phyloP scores from a whole-genome alignment of 768 basidiomycete genomes.

The Mycena maculata region DNA sequence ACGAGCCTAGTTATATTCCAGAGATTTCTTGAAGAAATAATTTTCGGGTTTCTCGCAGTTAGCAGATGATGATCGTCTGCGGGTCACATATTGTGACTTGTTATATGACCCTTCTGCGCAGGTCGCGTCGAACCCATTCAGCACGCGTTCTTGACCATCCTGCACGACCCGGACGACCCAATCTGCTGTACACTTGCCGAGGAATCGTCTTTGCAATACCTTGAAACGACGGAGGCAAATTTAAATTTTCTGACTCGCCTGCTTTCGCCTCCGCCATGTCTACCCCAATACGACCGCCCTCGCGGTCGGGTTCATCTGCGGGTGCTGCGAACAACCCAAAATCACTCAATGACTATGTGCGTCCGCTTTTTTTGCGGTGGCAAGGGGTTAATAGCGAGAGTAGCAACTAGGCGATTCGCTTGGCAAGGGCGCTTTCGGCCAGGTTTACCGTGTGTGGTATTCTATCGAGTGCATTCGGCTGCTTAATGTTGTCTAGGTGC shows the following conservation, averaged over 20 bases:
- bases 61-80: too few species aligned
- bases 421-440: constrained; percentile 97
- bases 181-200: too few species aligned
- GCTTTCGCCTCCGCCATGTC: constrained; percentile 39
- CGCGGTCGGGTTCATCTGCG: constrained; percentile 41
- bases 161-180: too few species aligned
- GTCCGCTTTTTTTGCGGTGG: constrained; percentile 38
- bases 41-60: too few species aligned
- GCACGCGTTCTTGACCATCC: too few species aligned
- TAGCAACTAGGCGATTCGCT: constrained; percentile 97
- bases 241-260: constrained; percentile 41
- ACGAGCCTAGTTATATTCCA: too few species aligned
- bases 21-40: too few species aligned
- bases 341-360: constrained; percentile 74
- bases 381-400: not conserved
- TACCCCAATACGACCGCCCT: constrained; percentile 30
- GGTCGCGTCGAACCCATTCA: too few species aligned
- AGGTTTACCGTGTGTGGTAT: constrained; percentile 86
- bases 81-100: too few species aligned
- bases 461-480: not conserved
- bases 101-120: too few species aligned
- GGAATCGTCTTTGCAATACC: constrained; percentile 19
- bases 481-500: constrained; percentile 63
- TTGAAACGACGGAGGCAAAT: constrained; percentile 33
- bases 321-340: constrained; percentile 58